These are phyloP conservation scores for Tylopilus vinaceipallidus DNA, from an alignment of 768 basidiomycete species.

Conservation along the genomic window DNA sequence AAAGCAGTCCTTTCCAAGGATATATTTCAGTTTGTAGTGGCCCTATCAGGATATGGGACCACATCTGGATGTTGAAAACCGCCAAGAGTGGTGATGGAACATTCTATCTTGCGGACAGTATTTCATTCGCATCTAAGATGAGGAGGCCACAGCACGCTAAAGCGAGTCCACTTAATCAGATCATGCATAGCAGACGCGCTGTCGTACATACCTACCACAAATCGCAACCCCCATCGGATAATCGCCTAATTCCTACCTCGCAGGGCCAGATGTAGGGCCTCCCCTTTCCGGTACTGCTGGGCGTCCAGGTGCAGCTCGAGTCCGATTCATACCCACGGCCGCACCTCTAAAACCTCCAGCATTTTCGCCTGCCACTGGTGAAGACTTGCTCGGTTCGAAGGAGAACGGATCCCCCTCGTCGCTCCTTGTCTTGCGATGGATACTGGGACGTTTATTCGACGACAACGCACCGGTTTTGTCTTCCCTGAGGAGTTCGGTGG, in stretches of 20 bases:
- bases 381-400: constrained; percentile 13
- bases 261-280: not conserved
- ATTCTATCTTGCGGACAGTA: not conserved
- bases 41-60: not conserved
- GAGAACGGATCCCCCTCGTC: constrained; percentile 9
- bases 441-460: constrained; percentile 65
- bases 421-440: constrained; percentile 43
- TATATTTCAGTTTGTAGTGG: constrained; percentile 2
- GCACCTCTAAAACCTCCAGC: constrained; percentile 3
- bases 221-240: constrained; percentile 3
- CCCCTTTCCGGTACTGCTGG: constrained; percentile 10
- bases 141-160: constrained; percentile 5
- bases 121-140: constrained; percentile 11
- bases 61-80: not conserved
- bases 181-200: not conserved
- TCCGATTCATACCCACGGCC: not conserved
- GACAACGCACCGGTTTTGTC: constrained; percentile 54
- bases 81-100: not conserved
- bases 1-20: not conserved
- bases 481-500: constrained; percentile 66
- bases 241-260: constrained; percentile 14
- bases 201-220: constrained; percentile 14
- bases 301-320: constrained; percentile 5
- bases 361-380: constrained; percentile 8
- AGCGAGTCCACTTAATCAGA: constrained; percentile 8